Percentiles rank a stretch among this genome's conserved stretches.
phyloP scores from a whole-genome alignment of 1,284 basidiomycete species.

The Lentinula novae-zelandiae region DNA sequence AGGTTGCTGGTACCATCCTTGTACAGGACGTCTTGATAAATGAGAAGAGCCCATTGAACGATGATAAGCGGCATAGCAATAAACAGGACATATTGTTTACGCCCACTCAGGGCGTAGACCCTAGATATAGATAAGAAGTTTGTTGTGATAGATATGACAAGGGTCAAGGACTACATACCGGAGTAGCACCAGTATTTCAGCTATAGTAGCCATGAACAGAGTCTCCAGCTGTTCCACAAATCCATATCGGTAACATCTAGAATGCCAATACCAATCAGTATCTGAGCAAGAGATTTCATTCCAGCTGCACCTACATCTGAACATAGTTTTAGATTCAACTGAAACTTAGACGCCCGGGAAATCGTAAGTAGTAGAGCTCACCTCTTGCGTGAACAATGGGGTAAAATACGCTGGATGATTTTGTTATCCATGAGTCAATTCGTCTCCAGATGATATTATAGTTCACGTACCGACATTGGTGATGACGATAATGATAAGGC shows the following conservation, averaged over 20 bases:
- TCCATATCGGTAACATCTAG: conserved; percentile 19
- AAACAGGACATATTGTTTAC: not conserved
- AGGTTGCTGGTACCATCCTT: conserved; percentile 12
- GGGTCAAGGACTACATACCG: conserved; percentile 9
- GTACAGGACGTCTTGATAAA: conserved; percentile 16
- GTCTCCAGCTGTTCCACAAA: conserved; percentile 20
- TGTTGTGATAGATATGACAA: not conserved
- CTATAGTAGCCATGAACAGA: conserved; percentile 14
- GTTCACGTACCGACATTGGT: conserved; percentile 2
- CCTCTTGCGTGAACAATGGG: not conserved
- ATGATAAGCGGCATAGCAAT: not conserved
- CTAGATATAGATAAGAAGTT: not conserved
- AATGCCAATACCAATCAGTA: not conserved
- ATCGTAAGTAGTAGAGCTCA: not conserved
- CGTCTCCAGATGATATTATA: not conserved
- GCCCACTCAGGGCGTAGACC: conserved; percentile 14
- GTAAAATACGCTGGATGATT: not conserved
- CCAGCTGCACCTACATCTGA: not conserved
- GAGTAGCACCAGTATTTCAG: conserved; percentile 18
- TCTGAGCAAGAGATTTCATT: not conserved
- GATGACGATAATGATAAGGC: conserved; percentile 1
- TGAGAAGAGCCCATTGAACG: conserved; percentile 14
- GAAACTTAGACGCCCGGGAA: not conserved
- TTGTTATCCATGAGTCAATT: not conserved
- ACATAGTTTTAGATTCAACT: not conserved